Percentiles rank a stretch among this genome's conserved stretches.
Conservation (phyloP, 768 basidiomycete species). For the Naganishia onofrii region DNA sequence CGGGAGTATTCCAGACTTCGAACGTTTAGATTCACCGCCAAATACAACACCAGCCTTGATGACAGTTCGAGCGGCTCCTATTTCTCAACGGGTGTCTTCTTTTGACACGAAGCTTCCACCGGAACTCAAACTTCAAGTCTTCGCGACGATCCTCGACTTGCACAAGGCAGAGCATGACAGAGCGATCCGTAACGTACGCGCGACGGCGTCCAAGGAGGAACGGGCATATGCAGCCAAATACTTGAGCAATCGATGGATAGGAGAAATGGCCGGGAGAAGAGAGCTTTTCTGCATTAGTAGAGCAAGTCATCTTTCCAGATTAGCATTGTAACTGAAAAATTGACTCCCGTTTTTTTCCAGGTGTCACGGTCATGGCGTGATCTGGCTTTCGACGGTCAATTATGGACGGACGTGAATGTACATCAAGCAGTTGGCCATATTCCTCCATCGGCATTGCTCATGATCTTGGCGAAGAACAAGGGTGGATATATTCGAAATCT, state of each 20-base stretch:
- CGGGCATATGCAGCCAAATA: slow-evolving; percentile 46
- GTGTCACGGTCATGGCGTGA: slow-evolving; percentile 59
- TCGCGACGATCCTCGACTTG: slow-evolving; percentile 60
- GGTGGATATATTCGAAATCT: slow-evolving; percentile 59
- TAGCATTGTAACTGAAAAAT: not conserved
- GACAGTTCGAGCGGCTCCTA: not conserved
- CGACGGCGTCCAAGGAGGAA: slow-evolving; percentile 1
- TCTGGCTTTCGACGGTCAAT: slow-evolving; percentile 77
- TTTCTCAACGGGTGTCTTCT: not conserved
- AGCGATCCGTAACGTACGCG: slow-evolving; percentile 47
- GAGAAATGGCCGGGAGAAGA: slow-evolving; percentile 67
- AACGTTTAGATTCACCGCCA: not conserved
- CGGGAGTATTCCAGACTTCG: not conserved
- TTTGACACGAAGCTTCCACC: slow-evolving; percentile 59
- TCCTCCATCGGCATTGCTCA: slow-evolving; percentile 8
- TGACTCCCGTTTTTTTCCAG: not conserved
- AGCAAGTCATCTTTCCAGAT: slow-evolving; percentile 57
- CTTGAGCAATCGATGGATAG: slow-evolving; percentile 61
- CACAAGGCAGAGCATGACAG: slow-evolving; percentile 62
- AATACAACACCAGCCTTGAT: not conserved
- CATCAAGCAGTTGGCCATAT: slow-evolving; percentile 10
- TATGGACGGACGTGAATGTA: slow-evolving; percentile 72
- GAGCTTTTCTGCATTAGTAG: slow-evolving; percentile 76
- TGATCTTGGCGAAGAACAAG: slow-evolving; percentile 55
- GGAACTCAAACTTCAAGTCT: slow-evolving; percentile 66